These are phyloP conservation scores for Phytophthora crassamura DNA, from an alignment of 352 stramenopile species.

Conservation along the genomic window DNA sequence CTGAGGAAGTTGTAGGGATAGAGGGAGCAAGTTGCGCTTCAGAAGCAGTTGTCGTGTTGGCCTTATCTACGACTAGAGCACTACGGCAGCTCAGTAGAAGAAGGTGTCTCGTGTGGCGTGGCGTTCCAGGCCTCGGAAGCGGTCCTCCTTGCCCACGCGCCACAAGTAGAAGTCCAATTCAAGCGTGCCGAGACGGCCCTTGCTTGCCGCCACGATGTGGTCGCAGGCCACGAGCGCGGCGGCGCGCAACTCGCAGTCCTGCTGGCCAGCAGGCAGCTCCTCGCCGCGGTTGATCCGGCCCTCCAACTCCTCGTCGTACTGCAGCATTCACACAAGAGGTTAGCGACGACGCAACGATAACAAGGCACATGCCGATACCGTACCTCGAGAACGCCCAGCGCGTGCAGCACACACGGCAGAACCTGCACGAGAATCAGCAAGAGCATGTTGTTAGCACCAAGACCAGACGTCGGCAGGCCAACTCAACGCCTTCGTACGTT, in stretches of 20 bases:
- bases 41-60: too few relatives aligned
- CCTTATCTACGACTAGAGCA: neutral
- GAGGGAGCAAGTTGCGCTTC: too few relatives aligned
- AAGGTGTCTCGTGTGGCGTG: slow-evolving; percentile 77
- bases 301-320: slow-evolving; percentile 69
- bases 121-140: slow-evolving; percentile 70
- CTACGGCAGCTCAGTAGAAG: slow-evolving; percentile 53
- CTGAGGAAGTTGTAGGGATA: too few relatives aligned
- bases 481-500: slow-evolving; percentile 46
- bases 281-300: slow-evolving; percentile 53
- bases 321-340: neutral
- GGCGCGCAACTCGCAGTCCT: slow-evolving; percentile 75
- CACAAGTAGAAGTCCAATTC: slow-evolving; percentile 79
- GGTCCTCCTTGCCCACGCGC: slow-evolving; percentile 78
- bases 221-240: slow-evolving; percentile 72
- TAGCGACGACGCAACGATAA: neutral
- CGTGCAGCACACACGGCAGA: slow-evolving; percentile 75
- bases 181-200: slow-evolving; percentile 49
- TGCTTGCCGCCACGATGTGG: slow-evolving; percentile 62
- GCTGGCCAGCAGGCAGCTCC: slow-evolving; percentile 47
- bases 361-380: slow-evolving; percentile 1
- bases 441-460: slow-evolving; percentile 2
- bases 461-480: too few relatives aligned
- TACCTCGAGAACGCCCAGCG: slow-evolving; percentile 77
- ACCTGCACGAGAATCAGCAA: slow-evolving; percentile 41